Evolutionary conservation across 805 yeast species (phyloP), one percentile per base, ranked within the genome.

Genomic region (Wickerhamiella spandovensis): DNA sequence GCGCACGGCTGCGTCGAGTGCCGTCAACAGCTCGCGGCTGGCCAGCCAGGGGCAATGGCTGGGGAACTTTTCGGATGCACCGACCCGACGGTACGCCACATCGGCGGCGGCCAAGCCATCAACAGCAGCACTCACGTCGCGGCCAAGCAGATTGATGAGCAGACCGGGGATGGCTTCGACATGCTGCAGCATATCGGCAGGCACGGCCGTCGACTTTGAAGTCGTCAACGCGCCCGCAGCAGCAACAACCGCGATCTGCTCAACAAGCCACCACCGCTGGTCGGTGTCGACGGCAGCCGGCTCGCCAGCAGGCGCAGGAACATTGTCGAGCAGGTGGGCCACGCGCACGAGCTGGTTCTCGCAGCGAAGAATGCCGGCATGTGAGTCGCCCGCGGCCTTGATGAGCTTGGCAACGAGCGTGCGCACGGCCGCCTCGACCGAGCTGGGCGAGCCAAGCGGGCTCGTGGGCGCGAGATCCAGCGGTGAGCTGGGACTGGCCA

Each of bases 41-140:
- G 46, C 46, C n/a, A 28, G 38, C 46, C 46, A 44, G 17, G 46
- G 46, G 23, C 46, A 44, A n/a, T 28, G 22, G 15, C 7, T 22
- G 8, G 45, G 45, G 20, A 43, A 43, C 20, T 22, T 12, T 8
- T 12, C 35, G 12, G 45, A 35, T 3, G 20, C 13, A 6, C 45
- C 45, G 3, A 24, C 45, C 7, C 13, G 18, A 5, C 8, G 28
- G 21, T 21, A 24, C 4, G 45, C 45, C 7, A 12, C 22, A 8
- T 43, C 28, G 20, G 45, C 45, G 35, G 28, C 30, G 6, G 9
- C 10, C 9, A 43, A 10, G 12, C 20, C 45, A 3, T 21, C 9
- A 17, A 43, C 23, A 2, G 28, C 45, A 2, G 24, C 28, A 8
- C 15, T n/a, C 17, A 15, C 18, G 18, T 22, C 17, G 28, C 28